These are phyloP conservation scores for Talaromyces sp. DNA, from an alignment of 2,329 filamentous ascomycete genomes.

Conservation along the genomic window DNA sequence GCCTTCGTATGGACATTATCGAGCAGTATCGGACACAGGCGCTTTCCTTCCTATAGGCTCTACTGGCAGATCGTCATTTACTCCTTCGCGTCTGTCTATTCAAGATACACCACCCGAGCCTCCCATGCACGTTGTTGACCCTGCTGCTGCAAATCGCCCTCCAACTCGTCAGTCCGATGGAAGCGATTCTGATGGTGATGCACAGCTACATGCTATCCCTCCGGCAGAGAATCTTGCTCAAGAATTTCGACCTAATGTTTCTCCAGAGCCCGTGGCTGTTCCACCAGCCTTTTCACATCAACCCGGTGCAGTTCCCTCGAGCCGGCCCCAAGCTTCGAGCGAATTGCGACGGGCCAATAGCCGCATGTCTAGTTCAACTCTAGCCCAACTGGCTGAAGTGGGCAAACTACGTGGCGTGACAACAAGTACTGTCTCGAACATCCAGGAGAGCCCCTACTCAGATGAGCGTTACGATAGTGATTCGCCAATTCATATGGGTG, in stretches of 20 bases:
- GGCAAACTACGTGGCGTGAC: constrained; percentile 49
- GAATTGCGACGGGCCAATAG: constrained; percentile 78
- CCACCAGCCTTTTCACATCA: constrained; percentile 79
- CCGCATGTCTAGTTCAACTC: constrained; percentile 75
- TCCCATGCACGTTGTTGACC: constrained; percentile 25
- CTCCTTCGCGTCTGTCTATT: constrained; percentile 21
- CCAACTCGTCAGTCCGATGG: constrained; percentile 29
- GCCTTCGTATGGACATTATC: constrained; percentile 25
- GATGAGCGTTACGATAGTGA: constrained; percentile 11
- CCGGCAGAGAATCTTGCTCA: constrained; percentile 31
- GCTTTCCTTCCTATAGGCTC: constrained; percentile 21
- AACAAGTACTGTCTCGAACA: not conserved
- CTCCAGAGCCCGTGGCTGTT: constrained; percentile 71
- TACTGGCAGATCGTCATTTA: constrained; percentile 6
- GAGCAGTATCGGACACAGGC: constrained; percentile 33
- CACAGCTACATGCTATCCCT: constrained; percentile 22
- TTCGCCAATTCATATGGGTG: not conserved
- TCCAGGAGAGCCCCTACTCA: constrained; percentile 13
- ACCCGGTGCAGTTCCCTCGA: constrained; percentile 66
- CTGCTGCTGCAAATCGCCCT: constrained; percentile 18
- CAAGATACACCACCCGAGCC: constrained; percentile 35
- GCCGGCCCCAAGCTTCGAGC: constrained; percentile 68
- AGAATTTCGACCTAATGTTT: constrained; percentile 49
- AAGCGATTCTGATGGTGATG: constrained; percentile 42
- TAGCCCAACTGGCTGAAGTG: constrained; percentile 74